Percentiles rank a stretch among this genome's conserved stretches.
phyloP scores from a whole-genome alignment of 1,284 basidiomycete species.

The Sporisorium iseilematis-ciliati region DNA sequence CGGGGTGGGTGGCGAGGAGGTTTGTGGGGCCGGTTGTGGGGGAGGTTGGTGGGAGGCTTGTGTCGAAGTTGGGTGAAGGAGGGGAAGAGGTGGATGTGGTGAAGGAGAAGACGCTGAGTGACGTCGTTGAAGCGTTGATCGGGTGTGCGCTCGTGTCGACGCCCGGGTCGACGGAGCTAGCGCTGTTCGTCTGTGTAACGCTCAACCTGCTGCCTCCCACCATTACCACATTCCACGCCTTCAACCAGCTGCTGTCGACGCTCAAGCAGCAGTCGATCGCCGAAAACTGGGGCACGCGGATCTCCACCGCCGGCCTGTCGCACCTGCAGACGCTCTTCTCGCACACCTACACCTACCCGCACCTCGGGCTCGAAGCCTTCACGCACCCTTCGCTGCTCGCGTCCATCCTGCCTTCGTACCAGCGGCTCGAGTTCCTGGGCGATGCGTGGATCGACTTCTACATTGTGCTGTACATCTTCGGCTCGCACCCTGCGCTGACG shows the following conservation, averaged over 20 bases:
- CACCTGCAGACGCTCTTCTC: conserved; percentile 37
- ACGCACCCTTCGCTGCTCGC: conserved; percentile 52
- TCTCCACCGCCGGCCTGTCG: conserved; percentile 9
- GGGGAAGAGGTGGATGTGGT: conserved; percentile 5
- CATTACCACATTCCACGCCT: conserved; percentile 14
- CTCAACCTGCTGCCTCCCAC: conserved; percentile 28
- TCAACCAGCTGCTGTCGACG: conserved; percentile 16
- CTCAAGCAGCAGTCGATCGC: conserved; percentile 25
- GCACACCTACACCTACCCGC: conserved; percentile 50
- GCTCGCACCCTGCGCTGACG: conserved; percentile 11
- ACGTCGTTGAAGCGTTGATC: conserved; percentile 53
- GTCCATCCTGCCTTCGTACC: conserved; percentile 45
- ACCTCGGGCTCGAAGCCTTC: conserved; percentile 57
- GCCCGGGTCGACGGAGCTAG: no score
- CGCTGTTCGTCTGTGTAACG: conserved; percentile 15
- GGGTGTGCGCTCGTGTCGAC: conserved; percentile 30
- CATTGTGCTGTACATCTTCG: conserved; percentile 29
- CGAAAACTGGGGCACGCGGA: conserved; percentile 28
- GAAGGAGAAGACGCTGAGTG: conserved; percentile 44
- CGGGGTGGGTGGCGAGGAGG: background rate
- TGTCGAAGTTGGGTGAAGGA: background rate
- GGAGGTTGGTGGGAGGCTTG: conserved; percentile 1
- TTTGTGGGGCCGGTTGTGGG: conserved; percentile 14
- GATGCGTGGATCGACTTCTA: conserved; percentile 56
- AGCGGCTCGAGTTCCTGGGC: conserved; percentile 61